Conservation (phyloP, 2,329 filamentous ascomycete species). For the Pyrenochaeta sp. region DNA sequence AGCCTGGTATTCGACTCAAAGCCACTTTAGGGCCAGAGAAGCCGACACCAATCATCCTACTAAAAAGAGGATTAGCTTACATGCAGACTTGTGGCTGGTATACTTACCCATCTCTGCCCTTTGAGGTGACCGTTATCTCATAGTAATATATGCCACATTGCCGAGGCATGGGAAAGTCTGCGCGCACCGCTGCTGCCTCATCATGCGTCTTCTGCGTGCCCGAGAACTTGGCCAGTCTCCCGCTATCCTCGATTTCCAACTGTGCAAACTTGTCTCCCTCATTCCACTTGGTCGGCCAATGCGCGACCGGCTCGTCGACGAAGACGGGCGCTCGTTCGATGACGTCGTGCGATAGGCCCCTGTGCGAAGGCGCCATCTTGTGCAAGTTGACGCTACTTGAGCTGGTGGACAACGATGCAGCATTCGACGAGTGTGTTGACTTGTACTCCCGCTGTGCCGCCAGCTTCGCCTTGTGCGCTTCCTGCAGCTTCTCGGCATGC, state of each 20-base stretch:
- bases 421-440: conserved; percentile 55
- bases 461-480: conserved; percentile 70
- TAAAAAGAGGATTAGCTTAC: conserved; percentile 31
- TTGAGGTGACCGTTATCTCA: conserved; percentile 74
- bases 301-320: conserved; percentile 67
- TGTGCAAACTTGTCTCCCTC: conserved; percentile 76
- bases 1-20: conserved; percentile 69
- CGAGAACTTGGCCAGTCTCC: conserved; percentile 72
- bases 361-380: conserved; percentile 71
- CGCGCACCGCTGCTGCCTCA: conserved; percentile 83
- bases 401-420: conserved; percentile 62
- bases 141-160: conserved; percentile 96
- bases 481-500: conserved; percentile 79
- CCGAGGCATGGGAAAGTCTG: conserved; percentile 85
- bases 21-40: conserved; percentile 68
- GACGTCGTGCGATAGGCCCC: conserved; percentile 83
- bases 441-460: conserved; percentile 55
- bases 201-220: conserved; percentile 67
- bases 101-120: conserved; percentile 72
- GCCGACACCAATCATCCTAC: conserved; percentile 64
- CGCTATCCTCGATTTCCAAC: conserved; percentile 78
- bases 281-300: conserved; percentile 86
- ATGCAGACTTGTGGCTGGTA: conserved; percentile 38
- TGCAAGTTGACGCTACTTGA: conserved; percentile 66
- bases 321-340: conserved; percentile 76